Evolutionary conservation across 805 yeast genomes (phyloP).

Genomic region (Wickerhamiella nectarea): DNA sequence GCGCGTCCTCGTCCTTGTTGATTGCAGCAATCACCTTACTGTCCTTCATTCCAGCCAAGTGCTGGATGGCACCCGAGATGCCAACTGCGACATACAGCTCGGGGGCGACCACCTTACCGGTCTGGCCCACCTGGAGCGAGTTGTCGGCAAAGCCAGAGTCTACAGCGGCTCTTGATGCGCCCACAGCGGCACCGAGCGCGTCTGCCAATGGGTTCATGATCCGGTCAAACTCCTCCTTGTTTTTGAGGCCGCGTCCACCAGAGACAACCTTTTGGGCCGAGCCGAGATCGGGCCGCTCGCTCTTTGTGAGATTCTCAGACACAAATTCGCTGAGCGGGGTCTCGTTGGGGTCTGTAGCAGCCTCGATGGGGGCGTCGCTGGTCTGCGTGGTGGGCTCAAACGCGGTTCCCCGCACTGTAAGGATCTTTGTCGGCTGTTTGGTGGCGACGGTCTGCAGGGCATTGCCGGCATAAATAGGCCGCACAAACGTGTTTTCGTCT

Average conservation of each 20-base stretch:
- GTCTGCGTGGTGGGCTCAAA: conserved; percentile 38
- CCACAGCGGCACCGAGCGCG: conserved; percentile 78
- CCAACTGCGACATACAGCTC: conserved; percentile 89
- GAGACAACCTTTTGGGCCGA: conserved; percentile 72
- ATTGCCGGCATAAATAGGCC: conserved; percentile 96
- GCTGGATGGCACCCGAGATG: conserved; percentile 94
- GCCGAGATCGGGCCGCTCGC: conserved; percentile 83
- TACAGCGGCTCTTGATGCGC: conserved; percentile 97
- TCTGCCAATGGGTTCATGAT: conserved; percentile 73
- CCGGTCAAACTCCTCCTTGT: conserved; percentile 72
- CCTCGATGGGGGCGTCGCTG: conserved; percentile 27
- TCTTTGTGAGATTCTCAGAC: conserved; percentile 56
- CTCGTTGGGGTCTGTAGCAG: conserved; percentile 21
- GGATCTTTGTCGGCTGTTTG: conserved; percentile 47
- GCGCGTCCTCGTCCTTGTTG: conserved; percentile 88
- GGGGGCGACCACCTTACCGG: conserved; percentile 96
- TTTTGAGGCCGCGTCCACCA: conserved; percentile 90
- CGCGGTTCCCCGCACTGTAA: conserved; percentile 77
- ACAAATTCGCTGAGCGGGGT: conserved; percentile 45
- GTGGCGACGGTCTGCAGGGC: conserved; percentile 72
- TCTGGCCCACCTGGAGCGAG: conserved; percentile 93
- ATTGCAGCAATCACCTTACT: conserved; percentile 87
- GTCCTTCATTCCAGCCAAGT: conserved; percentile 97
- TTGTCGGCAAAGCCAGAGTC: conserved; percentile 93
- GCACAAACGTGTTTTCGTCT: conserved; percentile 56